Percentiles rank a stretch among this genome's conserved stretches.
Conservation (phyloP, 768 basidiomycete species). For the Grammothele lineata region DNA sequence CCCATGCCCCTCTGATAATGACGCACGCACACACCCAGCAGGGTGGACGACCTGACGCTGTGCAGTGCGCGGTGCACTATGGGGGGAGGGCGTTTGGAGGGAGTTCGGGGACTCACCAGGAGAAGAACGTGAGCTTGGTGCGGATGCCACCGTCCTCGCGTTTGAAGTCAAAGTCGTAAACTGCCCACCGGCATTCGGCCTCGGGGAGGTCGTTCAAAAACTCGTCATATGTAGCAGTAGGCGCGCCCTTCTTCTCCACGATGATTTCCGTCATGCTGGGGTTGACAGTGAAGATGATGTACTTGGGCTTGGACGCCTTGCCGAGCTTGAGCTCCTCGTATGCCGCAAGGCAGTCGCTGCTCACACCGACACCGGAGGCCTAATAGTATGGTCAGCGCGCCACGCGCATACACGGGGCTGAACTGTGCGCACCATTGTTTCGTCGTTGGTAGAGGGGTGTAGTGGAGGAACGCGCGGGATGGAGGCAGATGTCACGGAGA, state of each 20-base stretch:
- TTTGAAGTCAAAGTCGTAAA: slow-evolving; percentile 88
- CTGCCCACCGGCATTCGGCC: slow-evolving; percentile 77
- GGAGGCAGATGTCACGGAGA: slow-evolving; percentile 6
- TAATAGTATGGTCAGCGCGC: slow-evolving; percentile 18
- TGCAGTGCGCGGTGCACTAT: no score
- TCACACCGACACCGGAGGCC: slow-evolving; percentile 66
- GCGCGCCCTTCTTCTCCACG: slow-evolving; percentile 59
- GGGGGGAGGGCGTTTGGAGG: no score
- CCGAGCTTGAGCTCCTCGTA: slow-evolving; percentile 73
- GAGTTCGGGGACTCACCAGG: slow-evolving; percentile 84
- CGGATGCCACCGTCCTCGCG: slow-evolving; percentile 70
- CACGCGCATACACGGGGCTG: background rate
- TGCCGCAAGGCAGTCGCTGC: slow-evolving; percentile 49
- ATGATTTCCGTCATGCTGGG: slow-evolving; percentile 63
- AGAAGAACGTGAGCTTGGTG: slow-evolving; percentile 81
- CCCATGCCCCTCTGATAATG: no score
- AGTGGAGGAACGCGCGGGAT: slow-evolving; percentile 10
- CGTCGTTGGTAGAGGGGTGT: background rate
- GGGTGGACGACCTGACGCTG: no score
- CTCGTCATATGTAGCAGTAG: slow-evolving; percentile 51
- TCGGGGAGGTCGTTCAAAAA: slow-evolving; percentile 76
- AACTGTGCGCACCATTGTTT: slow-evolving; percentile 14
- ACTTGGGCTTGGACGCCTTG: slow-evolving; percentile 60
- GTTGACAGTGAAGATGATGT: slow-evolving; percentile 77
- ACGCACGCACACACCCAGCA: no score